These are phyloP conservation scores for Malus sieversii DNA, from an alignment of 306 rosid genomes.

Conservation along the genomic window DNA sequence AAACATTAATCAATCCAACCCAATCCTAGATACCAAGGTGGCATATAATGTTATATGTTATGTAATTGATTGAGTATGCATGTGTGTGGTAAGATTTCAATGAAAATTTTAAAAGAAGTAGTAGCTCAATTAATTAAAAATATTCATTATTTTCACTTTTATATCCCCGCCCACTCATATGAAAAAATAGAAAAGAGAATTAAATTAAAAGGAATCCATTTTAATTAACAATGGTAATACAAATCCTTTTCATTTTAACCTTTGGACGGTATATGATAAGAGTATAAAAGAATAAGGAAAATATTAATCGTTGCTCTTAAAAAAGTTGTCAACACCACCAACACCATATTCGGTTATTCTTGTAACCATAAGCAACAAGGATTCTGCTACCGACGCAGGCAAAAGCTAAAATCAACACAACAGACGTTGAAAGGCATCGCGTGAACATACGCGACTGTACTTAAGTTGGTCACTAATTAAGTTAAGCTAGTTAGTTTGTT, in stretches of 20 bases:
- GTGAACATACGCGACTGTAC: not conserved
- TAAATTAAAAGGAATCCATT: not conserved
- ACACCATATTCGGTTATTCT: not conserved
- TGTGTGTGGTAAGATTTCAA: not conserved
- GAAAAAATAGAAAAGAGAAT: not conserved
- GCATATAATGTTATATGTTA: not conserved
- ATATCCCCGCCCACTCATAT: not conserved
- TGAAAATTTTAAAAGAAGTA: no score
- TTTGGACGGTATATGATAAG: not conserved
- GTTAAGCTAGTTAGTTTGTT: not conserved
- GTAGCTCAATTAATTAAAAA: no score
- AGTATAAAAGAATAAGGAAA: not conserved
- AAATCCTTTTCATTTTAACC: not conserved
- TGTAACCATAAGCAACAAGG: not conserved
- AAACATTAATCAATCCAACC: not conserved
- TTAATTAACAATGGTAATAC: not conserved
- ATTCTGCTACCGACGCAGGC: not conserved
- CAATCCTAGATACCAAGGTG: not conserved
- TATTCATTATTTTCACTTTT: no score
- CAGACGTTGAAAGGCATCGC: not conserved
- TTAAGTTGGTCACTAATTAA: not conserved
- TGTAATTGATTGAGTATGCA: not conserved
- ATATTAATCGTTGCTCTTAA: not conserved
- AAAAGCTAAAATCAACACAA: not conserved
- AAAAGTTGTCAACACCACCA: not conserved